Percentiles rank a stretch among this genome's conserved stretches.
These are phyloP conservation scores for Xylariales sp. DNA, from an alignment of 2,329 filamentous ascomycete species.

Conservation along the genomic window DNA sequence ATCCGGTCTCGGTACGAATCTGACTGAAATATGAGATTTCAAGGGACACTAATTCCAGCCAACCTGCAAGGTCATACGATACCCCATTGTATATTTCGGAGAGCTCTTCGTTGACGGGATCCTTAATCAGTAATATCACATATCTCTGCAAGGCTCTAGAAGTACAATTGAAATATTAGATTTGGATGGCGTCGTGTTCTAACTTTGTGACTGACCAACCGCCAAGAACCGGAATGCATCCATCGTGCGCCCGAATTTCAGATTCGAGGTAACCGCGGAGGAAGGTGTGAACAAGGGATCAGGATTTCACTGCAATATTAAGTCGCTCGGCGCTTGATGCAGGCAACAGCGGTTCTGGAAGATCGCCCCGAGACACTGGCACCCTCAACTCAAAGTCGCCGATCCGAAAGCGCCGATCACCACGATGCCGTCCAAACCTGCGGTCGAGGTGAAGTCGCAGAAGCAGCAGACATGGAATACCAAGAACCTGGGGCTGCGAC, in stretches of 20 bases:
- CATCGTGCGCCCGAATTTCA: no score
- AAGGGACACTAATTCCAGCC: slow-evolving; percentile 1
- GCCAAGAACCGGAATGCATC: background rate
- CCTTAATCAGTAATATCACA: no score
- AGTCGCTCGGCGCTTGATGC: no score
- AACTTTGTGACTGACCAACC: background rate
- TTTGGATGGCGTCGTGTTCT: no score
- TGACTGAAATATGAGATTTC: background rate
- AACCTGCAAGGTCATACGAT: slow-evolving; percentile 6
- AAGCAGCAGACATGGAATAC: slow-evolving; percentile 62
- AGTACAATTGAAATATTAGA: no score
- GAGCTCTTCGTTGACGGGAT: no score
- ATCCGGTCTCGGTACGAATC: background rate
- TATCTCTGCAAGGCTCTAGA: no score
- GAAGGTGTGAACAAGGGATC: no score
- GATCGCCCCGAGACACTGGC: no score
- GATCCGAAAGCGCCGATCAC: background rate
- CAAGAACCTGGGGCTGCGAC: slow-evolving; percentile 59
- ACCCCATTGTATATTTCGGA: slow-evolving; percentile 3
- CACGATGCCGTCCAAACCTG: slow-evolving; percentile 3
- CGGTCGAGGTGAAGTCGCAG: slow-evolving; percentile 11
- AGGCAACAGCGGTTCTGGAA: no score
- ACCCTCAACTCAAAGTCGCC: slow-evolving; percentile 1
- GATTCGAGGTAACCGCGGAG: no score
- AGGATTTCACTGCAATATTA: no score